A percentile compares a stretch with the other conserved stretches of the same genome.
Conservation (phyloP, 257 asterid genomes). For the Solanum medicagineum region DNA sequence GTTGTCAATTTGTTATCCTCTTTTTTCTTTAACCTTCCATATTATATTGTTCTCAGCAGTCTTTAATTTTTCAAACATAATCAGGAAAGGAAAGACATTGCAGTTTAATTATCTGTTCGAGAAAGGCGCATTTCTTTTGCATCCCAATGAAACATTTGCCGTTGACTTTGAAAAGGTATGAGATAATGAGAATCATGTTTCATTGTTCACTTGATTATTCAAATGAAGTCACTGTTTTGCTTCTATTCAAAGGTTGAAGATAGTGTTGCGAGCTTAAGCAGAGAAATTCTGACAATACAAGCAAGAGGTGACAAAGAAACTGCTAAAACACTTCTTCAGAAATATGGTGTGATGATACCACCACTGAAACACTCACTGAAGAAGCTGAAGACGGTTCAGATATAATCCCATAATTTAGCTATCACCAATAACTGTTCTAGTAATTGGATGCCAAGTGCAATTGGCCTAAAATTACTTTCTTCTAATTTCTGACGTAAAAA, state of each 20-base stretch:
- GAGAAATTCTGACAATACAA: conserved; percentile 79
- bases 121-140: conserved; percentile 59
- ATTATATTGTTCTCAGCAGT: neutral
- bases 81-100: conserved; percentile 92
- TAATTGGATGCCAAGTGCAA: neutral
- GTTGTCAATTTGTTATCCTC: neutral
- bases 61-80: neutral
- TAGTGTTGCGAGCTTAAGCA: conserved; percentile 72
- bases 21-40: neutral
- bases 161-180: conserved; percentile 78
- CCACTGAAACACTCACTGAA: conserved; percentile 55
- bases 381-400: conserved; percentile 61
- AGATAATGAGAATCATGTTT: neutral
- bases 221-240: neutral
- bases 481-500: too few relatives aligned
- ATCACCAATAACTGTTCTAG: neutral
- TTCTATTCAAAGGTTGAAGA: conserved; percentile 50
- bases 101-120: conserved; percentile 80
- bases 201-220: neutral
- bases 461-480: neutral
- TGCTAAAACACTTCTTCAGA: conserved; percentile 48
- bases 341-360: conserved; percentile 39
- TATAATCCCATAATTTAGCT: conserved; percentile 1
- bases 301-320: conserved; percentile 80
- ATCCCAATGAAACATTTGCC: conserved; percentile 51